Conservation (phyloP, 2,329 filamentous ascomycete species). For the Botrytis aclada region DNA sequence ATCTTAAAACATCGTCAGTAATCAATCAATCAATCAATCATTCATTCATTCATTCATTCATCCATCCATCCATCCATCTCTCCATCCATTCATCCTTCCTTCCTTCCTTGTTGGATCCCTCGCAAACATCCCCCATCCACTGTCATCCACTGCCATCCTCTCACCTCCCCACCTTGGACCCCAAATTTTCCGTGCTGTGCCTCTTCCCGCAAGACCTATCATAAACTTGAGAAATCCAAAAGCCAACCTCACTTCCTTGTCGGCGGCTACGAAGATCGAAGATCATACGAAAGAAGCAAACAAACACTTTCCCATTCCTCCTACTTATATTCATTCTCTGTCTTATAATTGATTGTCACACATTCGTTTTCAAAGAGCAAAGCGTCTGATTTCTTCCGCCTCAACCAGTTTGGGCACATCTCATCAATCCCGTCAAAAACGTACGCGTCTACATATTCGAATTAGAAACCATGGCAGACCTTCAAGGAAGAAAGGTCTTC, state of each 20-base stretch:
- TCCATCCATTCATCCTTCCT: not conserved
- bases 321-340: slow-evolving; percentile 15
- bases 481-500: slow-evolving; percentile 78
- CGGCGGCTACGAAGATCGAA: slow-evolving; percentile 16
- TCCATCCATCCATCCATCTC: not conserved
- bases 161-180: slow-evolving; percentile 12
- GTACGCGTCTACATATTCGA: not conserved
- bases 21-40: not conserved
- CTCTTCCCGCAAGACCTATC: slow-evolving; percentile 14
- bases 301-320: not conserved
- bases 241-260: slow-evolving; percentile 16
- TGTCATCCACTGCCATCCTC: not conserved
- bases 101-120: not conserved
- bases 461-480: slow-evolving; percentile 37
- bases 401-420: not conserved
- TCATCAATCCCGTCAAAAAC: not conserved
- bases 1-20: not conserved
- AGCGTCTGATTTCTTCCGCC: not conserved
- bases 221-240: not conserved
- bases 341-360: not conserved
- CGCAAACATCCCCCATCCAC: not conserved
- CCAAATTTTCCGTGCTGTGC: slow-evolving; percentile 14
- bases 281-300: not conserved
- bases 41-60: not conserved
- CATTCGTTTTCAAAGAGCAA: not conserved